Percentiles rank a stretch among this genome's conserved stretches.
Conservation (phyloP, 148 eudicot genomes). For the Rhododendron williamsianum region DNA sequence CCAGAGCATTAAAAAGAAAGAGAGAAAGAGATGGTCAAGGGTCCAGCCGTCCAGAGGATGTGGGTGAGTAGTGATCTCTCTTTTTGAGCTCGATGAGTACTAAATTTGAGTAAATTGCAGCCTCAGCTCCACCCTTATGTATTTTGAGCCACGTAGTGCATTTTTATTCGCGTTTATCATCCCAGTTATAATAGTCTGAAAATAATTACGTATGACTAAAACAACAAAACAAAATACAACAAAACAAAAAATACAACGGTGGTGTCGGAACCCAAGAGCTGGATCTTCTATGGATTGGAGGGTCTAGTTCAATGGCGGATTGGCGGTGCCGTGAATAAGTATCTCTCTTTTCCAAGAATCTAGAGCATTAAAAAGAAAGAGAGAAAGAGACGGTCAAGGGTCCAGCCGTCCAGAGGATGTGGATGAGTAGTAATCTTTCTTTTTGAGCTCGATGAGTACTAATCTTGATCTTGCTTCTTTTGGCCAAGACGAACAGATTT, state of each 20-base stretch:
- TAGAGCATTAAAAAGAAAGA: background rate
- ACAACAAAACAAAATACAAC: no score
- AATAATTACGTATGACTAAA: no score
- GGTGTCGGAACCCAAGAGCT: no score
- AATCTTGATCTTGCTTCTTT: background rate
- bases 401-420: background rate
- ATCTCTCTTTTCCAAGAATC: no score
- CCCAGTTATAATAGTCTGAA: no score
- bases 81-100: background rate
- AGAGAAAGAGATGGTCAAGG: background rate
- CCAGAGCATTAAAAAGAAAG: background rate
- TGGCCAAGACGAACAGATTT: background rate
- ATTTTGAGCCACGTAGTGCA: no score
- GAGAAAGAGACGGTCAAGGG: background rate
- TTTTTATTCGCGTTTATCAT: no score
- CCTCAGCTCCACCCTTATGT: no score
- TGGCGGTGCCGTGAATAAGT: background rate
- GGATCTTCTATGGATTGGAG: no score
- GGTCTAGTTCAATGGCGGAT: no score
- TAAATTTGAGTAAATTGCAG: no score
- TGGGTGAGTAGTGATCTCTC: background rate
- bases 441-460: background rate
- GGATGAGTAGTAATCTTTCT: background rate
- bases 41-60: background rate
- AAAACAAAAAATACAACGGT: no score